phyloP scores from a whole-genome alignment of 2,329 filamentous ascomycete species.

The Botrytis sinoallii region DNA sequence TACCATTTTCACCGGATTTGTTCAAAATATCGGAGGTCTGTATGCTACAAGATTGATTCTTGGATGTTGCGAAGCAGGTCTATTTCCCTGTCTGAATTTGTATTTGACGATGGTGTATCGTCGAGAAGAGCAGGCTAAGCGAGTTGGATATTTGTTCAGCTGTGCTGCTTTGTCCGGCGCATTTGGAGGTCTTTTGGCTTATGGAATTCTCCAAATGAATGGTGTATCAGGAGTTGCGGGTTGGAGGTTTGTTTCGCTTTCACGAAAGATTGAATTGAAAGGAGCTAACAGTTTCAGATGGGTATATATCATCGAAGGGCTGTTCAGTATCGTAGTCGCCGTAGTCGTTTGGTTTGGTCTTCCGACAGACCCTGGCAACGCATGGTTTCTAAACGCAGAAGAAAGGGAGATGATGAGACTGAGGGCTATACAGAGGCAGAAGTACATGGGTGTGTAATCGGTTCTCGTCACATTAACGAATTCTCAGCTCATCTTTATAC shows the following conservation, averaged over 20 bases:
- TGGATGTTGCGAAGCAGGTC: conserved; percentile 47
- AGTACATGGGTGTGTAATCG: conserved; percentile 39
- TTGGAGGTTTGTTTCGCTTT: conserved; percentile 46
- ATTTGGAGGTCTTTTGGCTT: conserved; percentile 55
- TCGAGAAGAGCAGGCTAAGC: conserved; percentile 51
- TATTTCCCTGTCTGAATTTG: conserved; percentile 49
- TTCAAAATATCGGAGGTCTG: conserved; percentile 42
- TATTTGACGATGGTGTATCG: conserved; percentile 55
- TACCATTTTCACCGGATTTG: conserved; percentile 48
- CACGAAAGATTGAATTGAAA: neutral
- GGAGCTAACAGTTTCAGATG: conserved; percentile 32
- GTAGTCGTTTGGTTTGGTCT: conserved; percentile 47
- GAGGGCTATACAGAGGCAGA: conserved; percentile 44
- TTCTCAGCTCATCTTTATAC: neutral
- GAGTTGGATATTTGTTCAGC: conserved; percentile 52
- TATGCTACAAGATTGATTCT: conserved; percentile 47
- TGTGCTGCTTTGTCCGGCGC: conserved; percentile 50
- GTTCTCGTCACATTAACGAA: neutral
- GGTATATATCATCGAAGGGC: conserved; percentile 50
- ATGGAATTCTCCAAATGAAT: conserved; percentile 47
- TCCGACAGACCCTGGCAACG: conserved; percentile 46
- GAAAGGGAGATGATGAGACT: conserved; percentile 51
- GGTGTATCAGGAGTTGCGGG: conserved; percentile 44
- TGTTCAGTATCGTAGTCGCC: conserved; percentile 44
- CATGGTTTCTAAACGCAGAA: conserved; percentile 48